These are phyloP conservation scores for Amphicarpaea edgeworthii DNA, from an alignment of 306 rosid species.

Conservation along the genomic window DNA sequence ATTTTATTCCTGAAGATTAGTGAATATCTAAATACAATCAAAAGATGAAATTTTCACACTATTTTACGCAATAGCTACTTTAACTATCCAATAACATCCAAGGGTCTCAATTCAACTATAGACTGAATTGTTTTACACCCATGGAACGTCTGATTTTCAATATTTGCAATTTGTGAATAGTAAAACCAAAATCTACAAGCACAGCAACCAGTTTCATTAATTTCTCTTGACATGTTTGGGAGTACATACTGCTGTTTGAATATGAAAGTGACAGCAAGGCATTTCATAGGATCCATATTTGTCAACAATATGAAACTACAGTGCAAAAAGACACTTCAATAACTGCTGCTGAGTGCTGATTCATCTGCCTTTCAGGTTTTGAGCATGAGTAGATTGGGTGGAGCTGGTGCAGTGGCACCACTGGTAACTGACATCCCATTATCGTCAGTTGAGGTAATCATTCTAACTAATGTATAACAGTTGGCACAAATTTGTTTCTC, in stretches of 20 bases:
- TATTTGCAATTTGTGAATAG: constrained; percentile 11
- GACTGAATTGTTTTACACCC: constrained; percentile 19
- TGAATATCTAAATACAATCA: constrained; percentile 26
- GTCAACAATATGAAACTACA: constrained; percentile 27
- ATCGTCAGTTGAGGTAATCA: constrained; percentile 90
- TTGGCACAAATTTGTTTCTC: neutral
- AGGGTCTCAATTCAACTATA: constrained; percentile 30
- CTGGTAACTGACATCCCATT: constrained; percentile 93
- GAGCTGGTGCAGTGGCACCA: constrained; percentile 99
- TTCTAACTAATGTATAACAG: neutral
- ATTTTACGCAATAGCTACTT: constrained; percentile 21
- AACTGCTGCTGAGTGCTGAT: constrained; percentile 17
- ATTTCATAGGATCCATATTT: constrained; percentile 34
- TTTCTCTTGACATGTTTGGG: constrained; percentile 20
- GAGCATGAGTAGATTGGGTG: constrained; percentile 99
- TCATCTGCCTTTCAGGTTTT: constrained; percentile 75
- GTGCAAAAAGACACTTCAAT: constrained; percentile 3
- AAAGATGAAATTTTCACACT: constrained; percentile 33
- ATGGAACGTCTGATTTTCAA: constrained; percentile 18
- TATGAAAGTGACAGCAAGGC: constrained; percentile 38
- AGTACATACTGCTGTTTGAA: constrained; percentile 25
- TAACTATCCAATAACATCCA: constrained; percentile 28
- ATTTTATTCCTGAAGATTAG: constrained; percentile 20
- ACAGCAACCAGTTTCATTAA: constrained; percentile 21
- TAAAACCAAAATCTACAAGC: constrained; percentile 18